Conservation (phyloP, 1,139 yeast species). For the Nakaseomyces sp. region DNA sequence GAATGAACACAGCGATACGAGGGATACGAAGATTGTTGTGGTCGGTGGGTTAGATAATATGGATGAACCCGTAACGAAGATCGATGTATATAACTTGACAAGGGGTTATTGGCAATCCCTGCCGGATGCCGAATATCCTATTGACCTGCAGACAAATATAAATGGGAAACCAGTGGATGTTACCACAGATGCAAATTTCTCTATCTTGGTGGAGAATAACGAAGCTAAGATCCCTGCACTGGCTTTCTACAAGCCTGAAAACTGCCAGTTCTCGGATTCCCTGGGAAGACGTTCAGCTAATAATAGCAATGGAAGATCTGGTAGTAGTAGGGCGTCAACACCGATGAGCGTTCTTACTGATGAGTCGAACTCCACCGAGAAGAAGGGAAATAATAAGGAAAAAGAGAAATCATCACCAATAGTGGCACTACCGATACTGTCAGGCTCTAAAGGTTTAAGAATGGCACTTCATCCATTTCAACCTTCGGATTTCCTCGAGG, state of each 20-base stretch:
- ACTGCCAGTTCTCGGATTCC: conserved; percentile 6
- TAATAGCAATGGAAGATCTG: neutral
- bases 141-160: conserved; percentile 19
- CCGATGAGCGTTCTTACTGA: neutral
- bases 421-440: conserved; percentile 21
- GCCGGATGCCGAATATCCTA: conserved; percentile 11
- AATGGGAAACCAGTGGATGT: conserved; percentile 18
- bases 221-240: conserved; percentile 27
- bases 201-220: conserved; percentile 27
- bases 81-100: conserved; percentile 48
- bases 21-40: conserved; percentile 49
- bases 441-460: conserved; percentile 23
- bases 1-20: conserved; percentile 36
- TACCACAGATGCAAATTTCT: conserved; percentile 20
- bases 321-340: neutral
- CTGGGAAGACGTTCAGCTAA: neutral
- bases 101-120: conserved; percentile 40
- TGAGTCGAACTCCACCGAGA: neutral
- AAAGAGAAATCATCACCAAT: conserved; percentile 16
- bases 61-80: conserved; percentile 37
- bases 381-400: neutral
- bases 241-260: conserved; percentile 20
- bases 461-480: conserved; percentile 14
- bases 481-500: conserved; percentile 12
- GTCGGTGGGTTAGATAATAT: conserved; percentile 51